Evolutionary conservation across 768 basidiomycete genomes (phyloP).

Genomic region (Mycena capillaripes): DNA sequence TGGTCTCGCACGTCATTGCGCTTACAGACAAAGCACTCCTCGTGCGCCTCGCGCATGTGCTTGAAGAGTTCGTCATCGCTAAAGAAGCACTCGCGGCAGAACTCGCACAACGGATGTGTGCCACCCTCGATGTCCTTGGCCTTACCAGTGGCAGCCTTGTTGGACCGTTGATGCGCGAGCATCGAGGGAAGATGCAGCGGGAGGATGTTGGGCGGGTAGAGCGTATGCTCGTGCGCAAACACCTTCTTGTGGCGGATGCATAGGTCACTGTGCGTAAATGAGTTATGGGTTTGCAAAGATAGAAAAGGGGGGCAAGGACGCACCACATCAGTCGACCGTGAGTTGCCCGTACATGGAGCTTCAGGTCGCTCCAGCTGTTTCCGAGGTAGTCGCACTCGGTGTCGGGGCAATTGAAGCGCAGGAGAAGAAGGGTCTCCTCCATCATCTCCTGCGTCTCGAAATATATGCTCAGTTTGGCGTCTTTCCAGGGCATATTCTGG

Average conservation of each 20-base stretch:
- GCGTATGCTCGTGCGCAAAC: slow-evolving; percentile 93
- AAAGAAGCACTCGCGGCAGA: slow-evolving; percentile 95
- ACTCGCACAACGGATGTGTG: slow-evolving; percentile 85
- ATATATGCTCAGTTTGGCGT: slow-evolving; percentile 79
- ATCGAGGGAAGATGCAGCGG: slow-evolving; percentile 85
- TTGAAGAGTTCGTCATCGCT: slow-evolving; percentile 93
- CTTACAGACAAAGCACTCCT: slow-evolving; percentile 97
- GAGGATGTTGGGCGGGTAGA: slow-evolving; percentile 78
- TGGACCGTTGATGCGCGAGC: slow-evolving; percentile 49
- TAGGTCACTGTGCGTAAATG: slow-evolving; percentile 69
- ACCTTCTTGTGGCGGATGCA: slow-evolving; percentile 94
- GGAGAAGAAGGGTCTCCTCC: slow-evolving; percentile 92
- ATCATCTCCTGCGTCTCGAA: slow-evolving; percentile 96
- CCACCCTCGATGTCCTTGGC: slow-evolving; percentile 74
- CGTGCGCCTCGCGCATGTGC: slow-evolving; percentile 94
- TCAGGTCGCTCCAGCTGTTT: slow-evolving; percentile 91
- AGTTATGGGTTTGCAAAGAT: neutral
- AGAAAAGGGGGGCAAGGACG: slow-evolving; percentile 40
- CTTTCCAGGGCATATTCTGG: slow-evolving; percentile 72
- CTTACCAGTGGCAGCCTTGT: slow-evolving; percentile 43
- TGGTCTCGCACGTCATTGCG: slow-evolving; percentile 83
- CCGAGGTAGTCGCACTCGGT: slow-evolving; percentile 86
- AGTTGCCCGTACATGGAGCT: slow-evolving; percentile 81
- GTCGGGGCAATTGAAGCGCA: slow-evolving; percentile 96
- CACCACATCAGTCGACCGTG: slow-evolving; percentile 91